Evolutionary conservation across 805 yeast genomes (phyloP).

Genomic region (Kodamaea hsintzibuensis): DNA sequence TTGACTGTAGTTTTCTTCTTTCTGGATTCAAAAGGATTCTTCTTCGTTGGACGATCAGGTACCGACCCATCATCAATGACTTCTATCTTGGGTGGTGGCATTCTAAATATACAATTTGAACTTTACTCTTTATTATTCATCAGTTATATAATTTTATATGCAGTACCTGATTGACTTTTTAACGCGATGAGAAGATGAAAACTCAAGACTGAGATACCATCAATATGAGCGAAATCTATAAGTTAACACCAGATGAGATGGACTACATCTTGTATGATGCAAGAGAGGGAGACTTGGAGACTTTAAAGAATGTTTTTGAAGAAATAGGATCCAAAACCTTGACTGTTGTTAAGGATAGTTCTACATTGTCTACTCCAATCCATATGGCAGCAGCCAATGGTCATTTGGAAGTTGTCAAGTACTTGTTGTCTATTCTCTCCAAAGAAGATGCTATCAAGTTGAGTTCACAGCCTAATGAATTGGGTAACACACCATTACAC

Average conservation of each 20-base stretch:
- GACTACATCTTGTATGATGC: slow-evolving; percentile 83
- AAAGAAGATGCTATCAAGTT: slow-evolving; percentile 42
- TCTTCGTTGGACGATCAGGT: neutral
- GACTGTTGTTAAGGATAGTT: slow-evolving; percentile 57
- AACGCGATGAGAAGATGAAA: slow-evolving; percentile 7
- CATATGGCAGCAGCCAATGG: slow-evolving; percentile 98
- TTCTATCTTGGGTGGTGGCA: slow-evolving; percentile 28
- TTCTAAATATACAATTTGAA: neutral
- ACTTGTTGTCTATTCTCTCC: slow-evolving; percentile 51
- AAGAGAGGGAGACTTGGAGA: slow-evolving; percentile 83
- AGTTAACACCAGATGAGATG: slow-evolving; percentile 69
- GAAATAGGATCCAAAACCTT: slow-evolving; percentile 49
- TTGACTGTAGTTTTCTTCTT: slow-evolving; percentile 28
- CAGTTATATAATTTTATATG: neutral
- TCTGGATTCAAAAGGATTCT: slow-evolving; percentile 2
- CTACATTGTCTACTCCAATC: slow-evolving; percentile 69
- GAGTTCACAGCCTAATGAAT: slow-evolving; percentile 53
- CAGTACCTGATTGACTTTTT: slow-evolving; percentile 1
- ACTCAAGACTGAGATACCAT: neutral
- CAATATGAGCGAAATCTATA: slow-evolving; percentile 16
- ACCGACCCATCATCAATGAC: slow-evolving; percentile 6
- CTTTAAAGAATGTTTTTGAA: slow-evolving; percentile 65
- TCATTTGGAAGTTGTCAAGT: slow-evolving; percentile 66
- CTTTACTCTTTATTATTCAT: neutral
- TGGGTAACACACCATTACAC: slow-evolving; percentile 93